These are phyloP conservation scores for Exidia glandulosa DNA, from an alignment of 768 basidiomycete species.

Conservation along the genomic window DNA sequence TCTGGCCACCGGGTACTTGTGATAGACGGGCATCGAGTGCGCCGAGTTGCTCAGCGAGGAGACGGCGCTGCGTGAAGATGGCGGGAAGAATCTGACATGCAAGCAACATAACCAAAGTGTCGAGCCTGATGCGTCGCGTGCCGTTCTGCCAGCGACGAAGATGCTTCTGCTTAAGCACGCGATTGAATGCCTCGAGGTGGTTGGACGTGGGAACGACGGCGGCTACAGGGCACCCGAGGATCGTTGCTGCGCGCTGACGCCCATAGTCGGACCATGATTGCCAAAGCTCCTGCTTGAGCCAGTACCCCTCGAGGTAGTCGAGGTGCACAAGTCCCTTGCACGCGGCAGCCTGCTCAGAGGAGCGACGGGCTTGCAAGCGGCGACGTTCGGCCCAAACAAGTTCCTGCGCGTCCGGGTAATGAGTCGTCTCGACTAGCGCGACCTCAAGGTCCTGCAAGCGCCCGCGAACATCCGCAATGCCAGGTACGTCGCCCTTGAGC, in stretches of 20 bases:
- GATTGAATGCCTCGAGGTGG: slow-evolving; percentile 30
- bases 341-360: not conserved
- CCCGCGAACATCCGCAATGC: too few species aligned
- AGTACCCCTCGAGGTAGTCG: slow-evolving; percentile 13
- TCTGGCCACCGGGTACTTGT: too few species aligned
- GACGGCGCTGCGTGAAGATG: too few species aligned
- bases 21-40: too few species aligned
- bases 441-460: too few species aligned
- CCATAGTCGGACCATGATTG: slow-evolving; percentile 22
- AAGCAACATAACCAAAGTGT: too few species aligned
- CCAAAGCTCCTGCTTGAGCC: slow-evolving; percentile 21
- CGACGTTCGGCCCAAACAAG: not conserved
- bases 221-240: slow-evolving; percentile 13
- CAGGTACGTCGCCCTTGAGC: slow-evolving; percentile 5
- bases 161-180: slow-evolving; percentile 22
- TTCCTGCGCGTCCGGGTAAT: not conserved
- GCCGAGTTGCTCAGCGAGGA: too few species aligned
- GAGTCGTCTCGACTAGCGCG: too few species aligned
- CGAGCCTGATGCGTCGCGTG: too few species aligned
- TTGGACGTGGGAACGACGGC: slow-evolving; percentile 28
- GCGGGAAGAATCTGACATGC: too few species aligned
- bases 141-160: not conserved
- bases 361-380: too few species aligned
- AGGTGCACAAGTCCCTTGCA: slow-evolving; percentile 6
- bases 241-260: slow-evolving; percentile 14